Percentiles rank a stretch among this genome's conserved stretches.
These are phyloP conservation scores for Biscogniauxia marginata DNA, from an alignment of 2,329 filamentous ascomycete genomes.

Conservation along the genomic window DNA sequence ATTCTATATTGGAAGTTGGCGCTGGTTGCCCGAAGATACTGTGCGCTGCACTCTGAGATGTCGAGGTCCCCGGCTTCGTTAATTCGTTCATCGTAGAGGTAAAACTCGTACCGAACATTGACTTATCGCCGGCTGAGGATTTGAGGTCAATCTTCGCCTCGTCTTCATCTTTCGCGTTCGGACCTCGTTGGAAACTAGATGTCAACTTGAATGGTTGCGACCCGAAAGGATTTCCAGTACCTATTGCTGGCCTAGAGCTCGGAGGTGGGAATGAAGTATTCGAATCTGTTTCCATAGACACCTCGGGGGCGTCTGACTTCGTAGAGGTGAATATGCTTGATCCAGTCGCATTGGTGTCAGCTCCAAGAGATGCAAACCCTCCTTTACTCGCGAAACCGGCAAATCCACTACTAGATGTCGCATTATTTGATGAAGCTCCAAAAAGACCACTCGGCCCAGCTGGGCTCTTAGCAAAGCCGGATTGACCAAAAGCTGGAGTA, in stretches of 20 bases:
- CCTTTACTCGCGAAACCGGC: conserved; percentile 52
- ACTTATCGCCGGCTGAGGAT: conserved; percentile 40
- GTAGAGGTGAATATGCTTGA: conserved; percentile 40
- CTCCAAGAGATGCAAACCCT: conserved; percentile 52
- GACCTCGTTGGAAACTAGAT: conserved; percentile 66
- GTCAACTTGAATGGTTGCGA: conserved; percentile 64
- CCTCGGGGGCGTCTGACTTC: conserved; percentile 33
- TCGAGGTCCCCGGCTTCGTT: conserved; percentile 36
- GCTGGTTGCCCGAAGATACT: conserved; percentile 21
- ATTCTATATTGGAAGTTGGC: conserved; percentile 26
- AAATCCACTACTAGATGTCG: conserved; percentile 26
- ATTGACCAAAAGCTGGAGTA: conserved; percentile 54
- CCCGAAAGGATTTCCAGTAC: conserved; percentile 39
- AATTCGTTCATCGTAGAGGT: conserved; percentile 54
- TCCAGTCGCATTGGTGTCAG: conserved; percentile 32
- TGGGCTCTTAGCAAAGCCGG: conserved; percentile 43
- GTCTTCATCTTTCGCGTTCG: conserved; percentile 57
- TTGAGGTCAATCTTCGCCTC: conserved; percentile 40
- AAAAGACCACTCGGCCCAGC: conserved; percentile 16
- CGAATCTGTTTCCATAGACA: conserved; percentile 34
- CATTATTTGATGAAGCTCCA: conserved; percentile 13
- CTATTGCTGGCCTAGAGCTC: conserved; percentile 36
- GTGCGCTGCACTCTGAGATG: conserved; percentile 17
- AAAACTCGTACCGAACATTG: conserved; percentile 62
- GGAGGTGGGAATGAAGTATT: conserved; percentile 40